Conservation (phyloP, 2,329 filamentous ascomycete genomes). For the Monosporascus cannonballus region DNA sequence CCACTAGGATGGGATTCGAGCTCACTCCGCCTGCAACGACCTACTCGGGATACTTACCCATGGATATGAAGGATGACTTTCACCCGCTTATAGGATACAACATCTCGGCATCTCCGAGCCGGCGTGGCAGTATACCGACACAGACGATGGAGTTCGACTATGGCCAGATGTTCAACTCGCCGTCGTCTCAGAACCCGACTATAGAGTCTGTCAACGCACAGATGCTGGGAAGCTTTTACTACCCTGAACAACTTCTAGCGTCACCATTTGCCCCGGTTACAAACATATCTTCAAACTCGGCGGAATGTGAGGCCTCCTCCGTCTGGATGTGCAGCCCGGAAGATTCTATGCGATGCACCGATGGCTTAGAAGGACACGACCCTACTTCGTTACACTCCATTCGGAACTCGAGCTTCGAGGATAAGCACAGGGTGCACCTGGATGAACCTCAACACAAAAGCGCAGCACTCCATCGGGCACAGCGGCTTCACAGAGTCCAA, state of each 20-base stretch:
- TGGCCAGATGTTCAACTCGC: conserved; percentile 12
- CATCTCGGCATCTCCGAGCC: conserved; percentile 15
- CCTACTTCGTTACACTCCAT: neutral
- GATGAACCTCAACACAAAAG: conserved; percentile 39
- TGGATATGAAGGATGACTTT: conserved; percentile 16
- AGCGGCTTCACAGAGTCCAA: conserved; percentile 18
- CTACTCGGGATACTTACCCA: conserved; percentile 22
- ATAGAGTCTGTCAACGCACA: conserved; percentile 12
- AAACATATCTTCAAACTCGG: conserved; percentile 9
- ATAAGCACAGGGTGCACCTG: conserved; percentile 34
- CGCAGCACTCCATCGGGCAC: conserved; percentile 36
- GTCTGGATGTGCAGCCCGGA: neutral
- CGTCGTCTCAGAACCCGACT: conserved; percentile 8
- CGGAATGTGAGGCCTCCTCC: neutral
- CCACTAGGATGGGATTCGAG: conserved; percentile 20
- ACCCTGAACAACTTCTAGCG: conserved; percentile 13
- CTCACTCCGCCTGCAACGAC: conserved; percentile 26
- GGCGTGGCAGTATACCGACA: conserved; percentile 16
- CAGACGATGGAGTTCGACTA: conserved; percentile 20
- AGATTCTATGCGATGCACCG: conserved; percentile 1
- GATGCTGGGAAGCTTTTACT: conserved; percentile 11
- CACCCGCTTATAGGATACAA: conserved; percentile 12
- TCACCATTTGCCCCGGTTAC: conserved; percentile 13
- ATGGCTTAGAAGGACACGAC: conserved; percentile 5
- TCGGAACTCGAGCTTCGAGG: conserved; percentile 17